Conservation (phyloP, 495 filamentous ascomycete species). For the Ramalina peruviana region DNA sequence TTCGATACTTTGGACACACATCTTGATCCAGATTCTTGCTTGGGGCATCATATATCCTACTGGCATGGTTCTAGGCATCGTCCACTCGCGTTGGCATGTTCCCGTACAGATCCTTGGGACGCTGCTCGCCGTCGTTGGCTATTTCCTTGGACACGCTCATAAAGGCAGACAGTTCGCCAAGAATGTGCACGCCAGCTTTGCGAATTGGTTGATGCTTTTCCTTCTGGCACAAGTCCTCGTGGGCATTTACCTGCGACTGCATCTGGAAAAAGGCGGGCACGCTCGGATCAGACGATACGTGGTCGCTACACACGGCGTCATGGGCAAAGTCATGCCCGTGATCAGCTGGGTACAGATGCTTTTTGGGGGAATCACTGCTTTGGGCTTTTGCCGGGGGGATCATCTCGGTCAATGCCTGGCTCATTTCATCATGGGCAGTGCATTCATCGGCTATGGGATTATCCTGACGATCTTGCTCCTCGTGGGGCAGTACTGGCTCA, state of each 20-base stretch:
- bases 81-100: conserved; percentile 87
- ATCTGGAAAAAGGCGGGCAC: conserved; percentile 71
- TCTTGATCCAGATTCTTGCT: conserved; percentile 70
- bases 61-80: conserved; percentile 94
- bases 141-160: conserved; percentile 83
- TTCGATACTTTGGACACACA: conserved; percentile 81
- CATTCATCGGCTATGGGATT: conserved; percentile 90
- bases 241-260: conserved; percentile 79
- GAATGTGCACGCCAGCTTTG: conserved; percentile 76
- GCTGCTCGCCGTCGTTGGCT: conserved; percentile 63
- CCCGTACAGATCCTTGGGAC: conserved; percentile 69
- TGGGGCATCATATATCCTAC: conserved; percentile 88
- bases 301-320: conserved; percentile 59
- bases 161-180: conserved; percentile 73
- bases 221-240: conserved; percentile 63
- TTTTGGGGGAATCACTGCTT: conserved; percentile 82
- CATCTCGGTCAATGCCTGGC: conserved; percentile 88
- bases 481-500: conserved; percentile 79
- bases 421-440: conserved; percentile 97
- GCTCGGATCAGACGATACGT: conserved; percentile 59
- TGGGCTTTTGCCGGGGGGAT: conserved; percentile 90
- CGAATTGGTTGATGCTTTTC: conserved; percentile 63
- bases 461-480: conserved; percentile 74
- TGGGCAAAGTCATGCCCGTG: conserved; percentile 79
- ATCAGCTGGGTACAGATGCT: conserved; percentile 90